A percentile compares a stretch with the other conserved stretches of the same genome.
Conservation (phyloP, 192 early-diverging fungal genomes). For the Linnemannia hyalina region DNA sequence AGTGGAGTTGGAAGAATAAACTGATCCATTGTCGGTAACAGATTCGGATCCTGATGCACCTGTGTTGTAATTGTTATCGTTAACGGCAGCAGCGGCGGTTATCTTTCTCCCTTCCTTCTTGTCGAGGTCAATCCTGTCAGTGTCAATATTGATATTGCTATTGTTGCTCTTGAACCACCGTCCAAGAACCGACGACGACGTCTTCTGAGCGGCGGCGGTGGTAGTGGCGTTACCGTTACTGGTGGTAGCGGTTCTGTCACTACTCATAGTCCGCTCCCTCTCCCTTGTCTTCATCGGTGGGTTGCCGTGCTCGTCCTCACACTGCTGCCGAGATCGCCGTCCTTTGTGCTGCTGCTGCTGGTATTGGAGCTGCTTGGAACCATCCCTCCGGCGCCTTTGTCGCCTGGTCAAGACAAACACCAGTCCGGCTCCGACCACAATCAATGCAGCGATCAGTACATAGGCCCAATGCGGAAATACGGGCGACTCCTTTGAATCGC, state of each 20-base stretch:
- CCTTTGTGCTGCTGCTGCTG: not conserved
- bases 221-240: not conserved
- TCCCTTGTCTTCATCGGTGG: slow-evolving; percentile 2
- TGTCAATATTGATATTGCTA: not conserved
- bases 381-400: not conserved
- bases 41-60: not conserved
- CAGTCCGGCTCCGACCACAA: slow-evolving; percentile 4
- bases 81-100: not conserved
- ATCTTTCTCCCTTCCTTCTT: not conserved
- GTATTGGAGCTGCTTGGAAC: not conserved
- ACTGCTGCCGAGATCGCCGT: not conserved
- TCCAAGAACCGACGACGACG: not conserved
- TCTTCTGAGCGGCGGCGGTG: not conserved
- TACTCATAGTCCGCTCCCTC: slow-evolving; percentile 17
- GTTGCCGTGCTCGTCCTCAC: not conserved
- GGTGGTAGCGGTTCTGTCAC: not conserved
- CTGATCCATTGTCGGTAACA: not conserved
- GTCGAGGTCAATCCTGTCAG: not conserved
- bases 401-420: slow-evolving; percentile 10
- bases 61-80: not conserved
- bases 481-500: not conserved
- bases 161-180: not conserved
- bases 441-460: slow-evolving; percentile 2
- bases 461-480: slow-evolving; percentile 25
- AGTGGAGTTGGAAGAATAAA: not conserved